These are phyloP conservation scores for Zasmidium citrigriseum DNA, from an alignment of 2,329 filamentous ascomycete species.

Conservation along the genomic window DNA sequence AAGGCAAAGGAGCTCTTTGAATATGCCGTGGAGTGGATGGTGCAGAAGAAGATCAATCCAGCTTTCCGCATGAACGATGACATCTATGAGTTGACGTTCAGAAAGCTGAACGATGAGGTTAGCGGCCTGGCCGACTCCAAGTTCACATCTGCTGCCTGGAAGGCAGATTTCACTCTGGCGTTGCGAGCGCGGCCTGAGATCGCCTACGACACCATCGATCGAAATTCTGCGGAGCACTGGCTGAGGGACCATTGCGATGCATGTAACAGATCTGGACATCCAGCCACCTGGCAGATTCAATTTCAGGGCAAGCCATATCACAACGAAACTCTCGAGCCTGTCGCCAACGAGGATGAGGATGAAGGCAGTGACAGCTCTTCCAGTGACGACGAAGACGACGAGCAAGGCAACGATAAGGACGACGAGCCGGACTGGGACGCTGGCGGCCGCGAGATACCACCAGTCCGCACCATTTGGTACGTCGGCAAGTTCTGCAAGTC, in stretches of 20 bases:
- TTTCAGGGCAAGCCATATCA: constrained; percentile 69
- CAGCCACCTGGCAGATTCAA: constrained; percentile 64
- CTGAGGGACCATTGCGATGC: constrained; percentile 62
- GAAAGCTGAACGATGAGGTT: constrained; percentile 71
- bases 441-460: constrained; percentile 50
- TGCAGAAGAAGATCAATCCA: constrained; percentile 76
- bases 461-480: constrained; percentile 51
- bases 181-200: constrained; percentile 67
- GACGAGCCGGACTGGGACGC: constrained; percentile 47
- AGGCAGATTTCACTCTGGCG: constrained; percentile 62
- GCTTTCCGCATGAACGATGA: constrained; percentile 64
- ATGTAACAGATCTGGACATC: constrained; percentile 69
- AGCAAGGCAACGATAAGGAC: constrained; percentile 35
- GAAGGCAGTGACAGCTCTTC: constrained; percentile 40
- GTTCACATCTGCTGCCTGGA: constrained; percentile 72
- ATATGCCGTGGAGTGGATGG: constrained; percentile 76
- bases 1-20: constrained; percentile 72
- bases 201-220: constrained; percentile 49
- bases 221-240: constrained; percentile 35
- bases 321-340: constrained; percentile 64
- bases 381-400: constrained; percentile 30
- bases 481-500: constrained; percentile 60
- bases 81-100: constrained; percentile 69
- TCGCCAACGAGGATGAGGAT: constrained; percentile 59
- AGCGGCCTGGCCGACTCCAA: constrained; percentile 68